These are phyloP conservation scores for Colletotrichum shisoi DNA, from an alignment of 2,329 filamentous ascomycete genomes.

Conservation along the genomic window DNA sequence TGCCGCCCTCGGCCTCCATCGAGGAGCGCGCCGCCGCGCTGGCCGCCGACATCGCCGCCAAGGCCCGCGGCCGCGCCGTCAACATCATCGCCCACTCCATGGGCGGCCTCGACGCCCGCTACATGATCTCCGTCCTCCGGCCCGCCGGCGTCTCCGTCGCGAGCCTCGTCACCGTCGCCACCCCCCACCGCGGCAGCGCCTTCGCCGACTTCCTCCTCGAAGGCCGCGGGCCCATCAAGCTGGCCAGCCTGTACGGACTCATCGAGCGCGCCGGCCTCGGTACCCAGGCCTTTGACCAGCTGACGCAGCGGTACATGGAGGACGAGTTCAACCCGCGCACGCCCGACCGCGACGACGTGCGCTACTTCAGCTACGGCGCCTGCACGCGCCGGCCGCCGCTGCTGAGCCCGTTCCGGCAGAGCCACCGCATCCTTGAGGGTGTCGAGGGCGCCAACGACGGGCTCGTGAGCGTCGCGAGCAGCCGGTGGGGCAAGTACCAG, in stretches of 20 bases:
- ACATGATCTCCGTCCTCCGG: slow-evolving; percentile 67
- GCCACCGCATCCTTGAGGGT: slow-evolving; percentile 59
- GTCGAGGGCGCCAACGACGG: slow-evolving; percentile 70
- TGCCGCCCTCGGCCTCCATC: slow-evolving; percentile 69
- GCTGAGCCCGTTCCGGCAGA: slow-evolving; percentile 68
- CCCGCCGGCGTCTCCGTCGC: slow-evolving; percentile 58
- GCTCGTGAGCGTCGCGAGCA: slow-evolving; percentile 71
- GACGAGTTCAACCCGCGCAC: slow-evolving; percentile 67
- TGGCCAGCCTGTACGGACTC: slow-evolving; percentile 64
- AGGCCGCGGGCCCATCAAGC: slow-evolving; percentile 54
- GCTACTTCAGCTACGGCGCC: slow-evolving; percentile 71
- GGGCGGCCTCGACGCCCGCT: slow-evolving; percentile 71
- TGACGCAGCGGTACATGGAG: slow-evolving; percentile 66
- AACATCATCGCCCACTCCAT: slow-evolving; percentile 78
- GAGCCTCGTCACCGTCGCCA: slow-evolving; percentile 63
- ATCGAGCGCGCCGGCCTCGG: slow-evolving; percentile 62
- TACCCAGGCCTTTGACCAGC: slow-evolving; percentile 67
- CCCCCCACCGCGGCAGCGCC: slow-evolving; percentile 62
- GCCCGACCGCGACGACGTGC: slow-evolving; percentile 60
- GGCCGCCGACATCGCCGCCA: slow-evolving; percentile 60
- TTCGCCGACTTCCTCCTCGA: slow-evolving; percentile 64
- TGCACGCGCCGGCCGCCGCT: slow-evolving; percentile 61
- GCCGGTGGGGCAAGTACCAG: slow-evolving; percentile 69
- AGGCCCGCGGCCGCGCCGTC: slow-evolving; percentile 64
- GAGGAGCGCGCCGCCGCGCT: slow-evolving; percentile 67